Evolutionary conservation across 768 basidiomycete species (phyloP), one percentile per base, ranked within the genome.

Genomic region (Coprinopsis sp.): DNA sequence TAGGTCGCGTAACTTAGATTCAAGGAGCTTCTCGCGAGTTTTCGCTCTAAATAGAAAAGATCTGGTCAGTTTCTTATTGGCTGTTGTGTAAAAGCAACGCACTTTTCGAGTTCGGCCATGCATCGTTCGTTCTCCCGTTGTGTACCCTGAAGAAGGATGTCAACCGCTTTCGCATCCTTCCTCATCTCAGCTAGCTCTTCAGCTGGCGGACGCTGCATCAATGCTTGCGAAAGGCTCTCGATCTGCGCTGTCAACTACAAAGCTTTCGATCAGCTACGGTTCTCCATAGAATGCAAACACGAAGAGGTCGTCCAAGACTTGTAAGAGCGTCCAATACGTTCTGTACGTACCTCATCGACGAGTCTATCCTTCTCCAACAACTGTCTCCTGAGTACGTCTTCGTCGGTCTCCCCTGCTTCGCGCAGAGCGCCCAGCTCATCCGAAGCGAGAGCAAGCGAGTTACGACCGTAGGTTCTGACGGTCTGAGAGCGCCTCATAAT

Each of bases 111-210:
- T 49, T 90, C 87, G 0, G 78, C 72, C 89, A 91, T 91, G 51
- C 82, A 85, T 39, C 84, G 73, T 54, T 91, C 88, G 56, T 92
- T 92, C 67, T 92, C 90, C 40, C 87, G 69, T 52, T 90, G 87
- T 0, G 89, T 91, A 0, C 88, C 89, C 49, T 86, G 78, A 0
- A 90, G 64, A 3, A 91, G 68, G 14, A 91, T 68, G 30, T 90
- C 89, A 1, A 90, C 67, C 47, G 86, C 84, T 54, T 79, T 79
- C 55, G 82, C 81, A 53, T 91, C 89, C 56, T 79, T 82, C 61
- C 84, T 72, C 25, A 90, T 63, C 28, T 71, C 73, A 49, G 87
- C 81, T 22, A 91, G 69, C 0, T 67, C 67, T 51, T 89, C 85
- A 29, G 82, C 49, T 4, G 87, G 79, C 11, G 88, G 88, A 11